Conservation (phyloP, 2,329 filamentous ascomycete genomes). For the Akanthomyces dipterigenus region DNA sequence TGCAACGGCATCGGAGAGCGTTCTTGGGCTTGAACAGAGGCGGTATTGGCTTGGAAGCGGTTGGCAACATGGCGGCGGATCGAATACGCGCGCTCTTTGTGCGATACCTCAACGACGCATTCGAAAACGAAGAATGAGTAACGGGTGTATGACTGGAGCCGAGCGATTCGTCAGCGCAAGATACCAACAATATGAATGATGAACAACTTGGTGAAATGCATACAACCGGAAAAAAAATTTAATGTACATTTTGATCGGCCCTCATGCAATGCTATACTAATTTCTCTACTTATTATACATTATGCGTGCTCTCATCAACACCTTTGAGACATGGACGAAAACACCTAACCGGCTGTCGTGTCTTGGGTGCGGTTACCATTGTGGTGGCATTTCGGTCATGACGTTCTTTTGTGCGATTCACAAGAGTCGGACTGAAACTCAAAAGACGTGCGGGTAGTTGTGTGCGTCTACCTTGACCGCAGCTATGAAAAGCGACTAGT, state of each 20-base stretch:
- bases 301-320: background rate
- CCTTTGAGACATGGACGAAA: background rate
- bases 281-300: background rate
- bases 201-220: background rate
- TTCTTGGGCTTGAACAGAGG: conserved; percentile 71
- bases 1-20: conserved; percentile 71
- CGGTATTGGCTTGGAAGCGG: conserved; percentile 53
- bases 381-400: background rate
- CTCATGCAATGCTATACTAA: background rate
- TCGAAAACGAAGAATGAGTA: conserved; percentile 48
- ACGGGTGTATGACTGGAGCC: background rate
- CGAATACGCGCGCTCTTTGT: conserved; percentile 59
- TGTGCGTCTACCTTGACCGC: no score
- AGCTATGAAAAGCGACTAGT: background rate
- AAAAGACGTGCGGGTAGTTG: background rate
- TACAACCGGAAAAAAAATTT: no score
- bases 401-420: background rate
- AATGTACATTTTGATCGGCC: no score
- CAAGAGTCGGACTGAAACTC: background rate
- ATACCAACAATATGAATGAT: background rate
- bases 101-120: conserved; percentile 58
- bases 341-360: no score
- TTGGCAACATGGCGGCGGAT: conserved; percentile 46
- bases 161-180: background rate
- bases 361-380: background rate